phyloP scores from a whole-genome alignment of 768 basidiomycete genomes.

The Pleurotus cornucopiae region DNA sequence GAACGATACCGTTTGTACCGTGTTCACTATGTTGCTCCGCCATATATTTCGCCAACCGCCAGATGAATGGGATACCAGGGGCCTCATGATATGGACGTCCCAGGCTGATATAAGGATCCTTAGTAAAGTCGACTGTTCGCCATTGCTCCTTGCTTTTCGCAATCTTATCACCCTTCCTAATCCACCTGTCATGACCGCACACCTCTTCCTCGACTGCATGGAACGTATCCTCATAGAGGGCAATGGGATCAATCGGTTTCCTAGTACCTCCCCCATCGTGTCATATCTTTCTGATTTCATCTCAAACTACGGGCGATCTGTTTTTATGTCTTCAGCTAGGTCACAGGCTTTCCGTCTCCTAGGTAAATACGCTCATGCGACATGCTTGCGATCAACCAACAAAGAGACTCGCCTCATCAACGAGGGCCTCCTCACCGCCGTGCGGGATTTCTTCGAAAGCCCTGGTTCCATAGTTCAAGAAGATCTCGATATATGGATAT shows the following conservation, averaged over 20 bases:
- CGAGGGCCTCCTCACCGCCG: slow-evolving; percentile 2
- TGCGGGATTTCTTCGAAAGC: slow-evolving; percentile 4
- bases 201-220: neutral
- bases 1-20: neutral
- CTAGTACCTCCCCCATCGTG: neutral
- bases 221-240: neutral
- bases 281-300: neutral
- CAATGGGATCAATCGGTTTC: neutral
- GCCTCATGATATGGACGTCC: neutral
- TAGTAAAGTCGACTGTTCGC: neutral
- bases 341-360: slow-evolving; percentile 6
- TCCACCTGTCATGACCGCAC: neutral
- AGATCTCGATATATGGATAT: slow-evolving; percentile 6
- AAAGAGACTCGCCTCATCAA: neutral
- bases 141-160: neutral
- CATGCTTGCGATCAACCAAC: neutral
- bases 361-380: neutral
- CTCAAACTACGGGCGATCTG: neutral
- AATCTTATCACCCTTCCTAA: neutral
- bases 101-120: neutral
- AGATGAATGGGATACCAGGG: neutral
- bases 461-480: slow-evolving; percentile 6
- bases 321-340: neutral
- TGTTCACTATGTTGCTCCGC: neutral
- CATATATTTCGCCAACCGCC: neutral